These are phyloP conservation scores for Rhodotorula paludigena DNA, from an alignment of 768 basidiomycete genomes.

Conservation along the genomic window DNA sequence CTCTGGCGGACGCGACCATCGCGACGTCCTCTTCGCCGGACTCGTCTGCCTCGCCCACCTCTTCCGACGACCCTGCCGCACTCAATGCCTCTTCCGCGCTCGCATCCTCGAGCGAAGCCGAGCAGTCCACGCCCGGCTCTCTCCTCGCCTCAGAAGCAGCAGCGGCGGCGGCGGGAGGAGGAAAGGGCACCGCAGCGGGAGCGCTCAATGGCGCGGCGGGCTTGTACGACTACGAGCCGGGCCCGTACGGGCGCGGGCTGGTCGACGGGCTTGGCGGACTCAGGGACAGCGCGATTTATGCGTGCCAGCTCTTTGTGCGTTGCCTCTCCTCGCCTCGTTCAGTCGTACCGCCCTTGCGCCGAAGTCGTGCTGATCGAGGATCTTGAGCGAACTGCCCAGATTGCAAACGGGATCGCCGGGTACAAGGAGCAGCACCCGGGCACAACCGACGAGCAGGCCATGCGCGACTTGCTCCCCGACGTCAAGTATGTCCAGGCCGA, in stretches of 20 bases:
- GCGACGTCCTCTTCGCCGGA: neutral
- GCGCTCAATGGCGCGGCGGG: conserved; percentile 22
- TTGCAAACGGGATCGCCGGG: conserved; percentile 33
- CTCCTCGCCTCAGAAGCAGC: neutral
- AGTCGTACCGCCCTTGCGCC: too few relatives aligned
- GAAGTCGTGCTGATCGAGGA: neutral
- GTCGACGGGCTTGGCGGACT: conserved; percentile 41
- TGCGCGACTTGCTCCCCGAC: conserved; percentile 35
- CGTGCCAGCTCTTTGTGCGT: conserved; percentile 39
- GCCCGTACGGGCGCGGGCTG: conserved; percentile 39
- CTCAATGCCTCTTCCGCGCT: neutral
- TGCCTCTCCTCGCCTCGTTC: neutral
- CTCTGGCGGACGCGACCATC: neutral
- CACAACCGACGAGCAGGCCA: conserved; percentile 30
- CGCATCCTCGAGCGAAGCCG: neutral
- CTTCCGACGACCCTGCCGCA: neutral
- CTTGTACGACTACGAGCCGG: conserved; percentile 14
- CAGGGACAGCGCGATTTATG: conserved; percentile 38
- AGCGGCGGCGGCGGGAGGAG: neutral
- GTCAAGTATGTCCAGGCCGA: conserved; percentile 24
- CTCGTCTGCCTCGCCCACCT: neutral
- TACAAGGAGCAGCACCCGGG: conserved; percentile 39
- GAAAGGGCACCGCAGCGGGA: too few relatives aligned
- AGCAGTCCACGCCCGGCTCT: neutral
- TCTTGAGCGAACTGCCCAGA: neutral